Percentiles rank a stretch among this genome's conserved stretches.
These are phyloP conservation scores for Teunomyces pallodes DNA, from an alignment of 805 yeast species.

Conservation along the genomic window DNA sequence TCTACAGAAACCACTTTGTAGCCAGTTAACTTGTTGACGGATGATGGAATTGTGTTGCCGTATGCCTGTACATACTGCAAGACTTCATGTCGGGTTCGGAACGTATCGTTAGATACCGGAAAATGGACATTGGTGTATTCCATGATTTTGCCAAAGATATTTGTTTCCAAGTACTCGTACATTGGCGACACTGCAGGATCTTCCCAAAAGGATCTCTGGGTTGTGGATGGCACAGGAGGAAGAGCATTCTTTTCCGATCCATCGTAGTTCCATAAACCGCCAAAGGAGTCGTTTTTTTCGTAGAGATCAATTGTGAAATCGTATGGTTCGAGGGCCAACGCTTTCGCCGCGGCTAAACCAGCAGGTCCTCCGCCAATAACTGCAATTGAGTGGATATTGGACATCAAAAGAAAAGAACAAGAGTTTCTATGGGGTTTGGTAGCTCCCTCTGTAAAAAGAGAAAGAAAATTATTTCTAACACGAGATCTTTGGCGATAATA, in stretches of 20 bases:
- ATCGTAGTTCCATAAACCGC: constrained; percentile 46
- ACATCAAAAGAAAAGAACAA: background rate
- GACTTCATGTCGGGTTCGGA: constrained; percentile 17
- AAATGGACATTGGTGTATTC: constrained; percentile 37
- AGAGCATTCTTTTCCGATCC: constrained; percentile 14
- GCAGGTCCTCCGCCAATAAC: constrained; percentile 26
- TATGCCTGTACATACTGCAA: constrained; percentile 16
- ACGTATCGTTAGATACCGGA: constrained; percentile 10
- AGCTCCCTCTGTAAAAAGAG: too few relatives aligned
- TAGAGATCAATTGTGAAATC: constrained; percentile 34
- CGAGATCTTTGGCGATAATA: background rate
- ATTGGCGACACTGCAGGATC: constrained; percentile 18
- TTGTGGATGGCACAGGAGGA: constrained; percentile 11
- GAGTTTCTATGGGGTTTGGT: background rate
- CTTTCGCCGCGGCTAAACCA: constrained; percentile 25
- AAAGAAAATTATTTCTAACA: background rate
- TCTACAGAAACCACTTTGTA: constrained; percentile 12
- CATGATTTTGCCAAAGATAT: constrained; percentile 45
- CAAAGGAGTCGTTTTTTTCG: constrained; percentile 38
- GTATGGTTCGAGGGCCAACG: constrained; percentile 17
- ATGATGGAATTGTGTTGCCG: constrained; percentile 12
- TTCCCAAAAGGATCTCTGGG: background rate
- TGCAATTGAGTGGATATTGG: constrained; percentile 15
- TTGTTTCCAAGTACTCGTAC: constrained; percentile 33
- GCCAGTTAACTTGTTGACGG: constrained; percentile 8